Conservation (phyloP, 192 early-diverging fungal species). For the Mortierella alpina region DNA sequence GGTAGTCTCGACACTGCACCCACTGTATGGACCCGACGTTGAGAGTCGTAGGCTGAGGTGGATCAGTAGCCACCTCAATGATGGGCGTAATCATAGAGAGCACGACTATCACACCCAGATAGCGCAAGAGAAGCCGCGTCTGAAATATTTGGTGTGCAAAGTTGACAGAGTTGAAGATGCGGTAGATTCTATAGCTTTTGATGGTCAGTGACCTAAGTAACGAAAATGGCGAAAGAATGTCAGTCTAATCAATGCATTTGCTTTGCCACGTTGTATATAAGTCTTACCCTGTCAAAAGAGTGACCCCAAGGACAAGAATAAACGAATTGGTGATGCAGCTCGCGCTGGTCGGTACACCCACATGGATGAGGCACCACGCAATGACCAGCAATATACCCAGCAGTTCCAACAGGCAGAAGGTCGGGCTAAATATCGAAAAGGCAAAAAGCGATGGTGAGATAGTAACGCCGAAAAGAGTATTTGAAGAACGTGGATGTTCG, state of each 20-base stretch:
- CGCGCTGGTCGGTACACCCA: conserved; percentile 39
- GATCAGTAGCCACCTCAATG: conserved; percentile 13
- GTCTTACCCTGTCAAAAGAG: conserved; percentile 20
- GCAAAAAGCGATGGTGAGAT: neutral
- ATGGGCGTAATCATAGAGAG: conserved; percentile 8
- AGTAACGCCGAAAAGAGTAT: neutral
- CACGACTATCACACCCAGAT: neutral
- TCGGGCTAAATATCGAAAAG: conserved; percentile 33
- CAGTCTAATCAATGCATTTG: neutral
- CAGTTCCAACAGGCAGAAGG: conserved; percentile 59
- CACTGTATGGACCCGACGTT: conserved; percentile 27
- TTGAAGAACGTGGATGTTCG: neutral
- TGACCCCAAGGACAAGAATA: conserved; percentile 49
- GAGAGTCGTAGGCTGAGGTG: neutral
- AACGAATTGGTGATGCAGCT: conserved; percentile 40
- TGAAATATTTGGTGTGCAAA: conserved; percentile 18
- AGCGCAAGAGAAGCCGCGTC: conserved; percentile 16
- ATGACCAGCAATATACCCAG: conserved; percentile 58
- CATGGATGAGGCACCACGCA: conserved; percentile 40
- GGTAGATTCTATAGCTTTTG: conserved; percentile 63
- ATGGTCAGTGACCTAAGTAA: conserved; percentile 55
- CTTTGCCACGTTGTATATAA: neutral
- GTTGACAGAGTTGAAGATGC: conserved; percentile 59
- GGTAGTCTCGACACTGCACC: conserved; percentile 4
- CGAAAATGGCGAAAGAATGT: neutral